Base-by-base conservation (phyloP, 1,284 basidiomycete species). In the Tausonia pullulans region DNA sequence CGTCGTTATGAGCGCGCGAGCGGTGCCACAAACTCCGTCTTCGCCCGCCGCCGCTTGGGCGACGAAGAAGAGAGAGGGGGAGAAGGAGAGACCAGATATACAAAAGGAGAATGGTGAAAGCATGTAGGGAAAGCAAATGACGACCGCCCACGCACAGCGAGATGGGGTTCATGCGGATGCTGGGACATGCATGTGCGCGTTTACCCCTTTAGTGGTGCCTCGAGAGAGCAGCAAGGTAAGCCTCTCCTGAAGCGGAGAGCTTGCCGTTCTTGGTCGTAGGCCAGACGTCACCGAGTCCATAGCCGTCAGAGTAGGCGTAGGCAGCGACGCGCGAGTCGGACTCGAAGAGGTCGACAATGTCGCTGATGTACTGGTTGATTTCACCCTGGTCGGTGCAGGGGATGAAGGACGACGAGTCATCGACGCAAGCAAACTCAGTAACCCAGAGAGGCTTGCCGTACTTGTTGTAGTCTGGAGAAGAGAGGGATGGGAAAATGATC, bases 361-460 rank as follows among this genome's bases (percentile, higher is more conserved):
- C 70, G 67, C 71, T 69, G 71, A 78, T 75, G 69, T 69, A 77
- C 55, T 60, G 54, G 70, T 74, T 69, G 69, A 75, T 74, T 63
- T 74, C 67, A 54, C 48, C 60, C 64, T 75, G 74, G 69, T 74
- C 72, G 51, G 72, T 71, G 62, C 73, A 76, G 27, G 75, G 73
- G 44, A 63, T 66, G 66, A 74, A 77, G 44, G 67, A 66, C 46
- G 69, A 70, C 51, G 53, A 49, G 69, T 76, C 75, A 65, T 77
- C 71, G 64, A 76, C 75, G 66, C 74, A 76, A 27, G 65, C 65
- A 39, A 74, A 72, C 68, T 78, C 76, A 58, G 74, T 74, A 56
- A 78, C 70, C 73, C 73, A 75, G 50, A 78, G 72, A 40, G 75
- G 75, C 70, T 75, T 75, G 44, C 70, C 68, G 70, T 73, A 77